phyloP scores from a whole-genome alignment of 192 early-diverging fungal genomes.

The Podochytrium sp. region DNA sequence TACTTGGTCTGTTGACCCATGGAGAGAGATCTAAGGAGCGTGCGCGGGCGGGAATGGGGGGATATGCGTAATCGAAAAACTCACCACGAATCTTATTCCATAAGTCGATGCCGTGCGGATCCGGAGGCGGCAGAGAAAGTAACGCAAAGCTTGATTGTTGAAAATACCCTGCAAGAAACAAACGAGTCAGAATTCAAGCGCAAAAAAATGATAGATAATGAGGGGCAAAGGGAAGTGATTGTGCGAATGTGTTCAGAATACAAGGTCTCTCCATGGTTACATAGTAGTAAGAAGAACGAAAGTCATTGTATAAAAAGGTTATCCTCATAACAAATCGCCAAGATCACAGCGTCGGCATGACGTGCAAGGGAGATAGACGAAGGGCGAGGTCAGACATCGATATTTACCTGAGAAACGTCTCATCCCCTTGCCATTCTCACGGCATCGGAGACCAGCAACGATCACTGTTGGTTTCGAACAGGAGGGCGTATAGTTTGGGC shows the following conservation, averaged over 20 bases:
- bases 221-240: neutral
- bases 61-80: too few relatives aligned
- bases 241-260: slow-evolving; percentile 27
- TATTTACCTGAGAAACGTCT: slow-evolving; percentile 81
- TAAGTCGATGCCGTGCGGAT: slow-evolving; percentile 80
- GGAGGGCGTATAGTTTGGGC: slow-evolving; percentile 95
- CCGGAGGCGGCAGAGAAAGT: slow-evolving; percentile 96
- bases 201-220: neutral
- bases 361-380: too few relatives aligned
- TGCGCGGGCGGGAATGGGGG: slow-evolving; percentile 33
- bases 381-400: too few relatives aligned
- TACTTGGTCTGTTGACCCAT: slow-evolving; percentile 30
- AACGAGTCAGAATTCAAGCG: neutral
- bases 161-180: slow-evolving; percentile 67
- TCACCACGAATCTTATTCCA: slow-evolving; percentile 67
- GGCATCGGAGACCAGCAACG: slow-evolving; percentile 75
- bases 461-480: slow-evolving; percentile 98
- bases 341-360: too few relatives aligned
- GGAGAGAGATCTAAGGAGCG: slow-evolving; percentile 67
- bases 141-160: slow-evolving; percentile 97
- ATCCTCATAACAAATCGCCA: too few relatives aligned
- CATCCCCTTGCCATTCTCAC: slow-evolving; percentile 85
- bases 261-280: too few relatives aligned
- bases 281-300: slow-evolving; percentile 32
- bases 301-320: too few relatives aligned